These are phyloP conservation scores for Neopestalotiopsis rosae DNA, from an alignment of 2,329 filamentous ascomycete species.

Conservation along the genomic window DNA sequence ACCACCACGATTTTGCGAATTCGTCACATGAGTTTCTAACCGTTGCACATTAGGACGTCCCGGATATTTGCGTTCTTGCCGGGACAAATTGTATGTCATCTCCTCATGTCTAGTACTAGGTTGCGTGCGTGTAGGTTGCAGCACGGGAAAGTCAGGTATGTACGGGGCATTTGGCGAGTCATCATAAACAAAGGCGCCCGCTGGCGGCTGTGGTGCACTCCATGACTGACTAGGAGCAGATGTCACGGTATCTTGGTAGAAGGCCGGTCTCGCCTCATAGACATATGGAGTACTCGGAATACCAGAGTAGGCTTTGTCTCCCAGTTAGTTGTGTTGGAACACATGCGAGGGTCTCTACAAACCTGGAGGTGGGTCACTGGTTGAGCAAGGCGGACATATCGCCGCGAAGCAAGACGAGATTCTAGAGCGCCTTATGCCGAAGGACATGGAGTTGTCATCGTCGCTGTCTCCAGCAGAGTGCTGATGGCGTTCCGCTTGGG, in stretches of 20 bases:
- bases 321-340: conserved; percentile 26
- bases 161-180: conserved; percentile 33
- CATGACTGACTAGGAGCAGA: conserved; percentile 29
- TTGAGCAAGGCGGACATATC: conserved; percentile 23
- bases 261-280: conserved; percentile 30
- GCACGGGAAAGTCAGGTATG: conserved; percentile 41
- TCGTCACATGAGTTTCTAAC: conserved; percentile 26
- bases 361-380: conserved; percentile 30
- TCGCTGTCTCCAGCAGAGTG: neutral
- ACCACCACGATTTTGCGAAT: neutral
- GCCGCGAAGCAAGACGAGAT: conserved; percentile 15
- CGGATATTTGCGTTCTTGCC: conserved; percentile 32
- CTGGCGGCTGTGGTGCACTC: conserved; percentile 31
- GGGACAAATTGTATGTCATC: conserved; percentile 44
- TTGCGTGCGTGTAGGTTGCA: conserved; percentile 41
- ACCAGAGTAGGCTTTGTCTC: conserved; percentile 31
- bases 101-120: conserved; percentile 40
- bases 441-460: neutral
- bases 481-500: neutral
- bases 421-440: conserved; percentile 4
- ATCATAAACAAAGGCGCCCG: conserved; percentile 36
- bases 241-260: conserved; percentile 30
- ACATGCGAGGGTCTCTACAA: conserved; percentile 20
- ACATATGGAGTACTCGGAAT: conserved; percentile 32
- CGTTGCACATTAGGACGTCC: conserved; percentile 26